A percentile compares a stretch with the other conserved stretches of the same genome.
Conservation (phyloP, 2,329 filamentous ascomycete species). For the Hypoxylon sp. region DNA sequence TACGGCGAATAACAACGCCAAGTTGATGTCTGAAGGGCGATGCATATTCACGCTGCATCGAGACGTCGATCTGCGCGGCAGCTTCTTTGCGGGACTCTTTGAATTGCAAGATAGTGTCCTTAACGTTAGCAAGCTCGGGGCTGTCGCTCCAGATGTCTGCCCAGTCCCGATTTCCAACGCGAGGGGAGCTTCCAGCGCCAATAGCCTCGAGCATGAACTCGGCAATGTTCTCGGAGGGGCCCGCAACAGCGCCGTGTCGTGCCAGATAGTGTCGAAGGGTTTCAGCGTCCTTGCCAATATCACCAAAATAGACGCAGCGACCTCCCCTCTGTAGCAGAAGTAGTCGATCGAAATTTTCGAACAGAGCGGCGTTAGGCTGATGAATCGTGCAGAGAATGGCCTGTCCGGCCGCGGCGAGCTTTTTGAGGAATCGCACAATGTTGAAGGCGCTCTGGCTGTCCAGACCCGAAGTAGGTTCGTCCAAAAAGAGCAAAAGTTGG, state of each 20-base stretch:
- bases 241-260: constrained; percentile 69
- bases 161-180: constrained; percentile 82
- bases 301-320: constrained; percentile 85
- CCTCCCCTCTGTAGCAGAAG: constrained; percentile 83
- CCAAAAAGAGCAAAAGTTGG: constrained; percentile 79
- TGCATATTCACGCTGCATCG: constrained; percentile 80
- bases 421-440: constrained; percentile 81
- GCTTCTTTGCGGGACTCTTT: constrained; percentile 68
- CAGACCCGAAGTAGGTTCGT: constrained; percentile 82
- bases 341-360: constrained; percentile 88
- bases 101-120: constrained; percentile 74
- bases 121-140: constrained; percentile 74
- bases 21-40: constrained; percentile 84
- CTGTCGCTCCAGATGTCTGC: constrained; percentile 82
- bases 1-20: constrained; percentile 77
- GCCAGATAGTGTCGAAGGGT: constrained; percentile 74
- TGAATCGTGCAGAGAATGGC: constrained; percentile 93
- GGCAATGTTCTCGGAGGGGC: constrained; percentile 68
- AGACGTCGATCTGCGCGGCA: constrained; percentile 58
- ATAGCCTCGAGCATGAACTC: constrained; percentile 91
- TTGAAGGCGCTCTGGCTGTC: constrained; percentile 80
- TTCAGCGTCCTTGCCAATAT: constrained; percentile 80
- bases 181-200: constrained; percentile 77
- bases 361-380: constrained; percentile 86
- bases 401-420: constrained; percentile 82